Percentiles rank a stretch among this genome's conserved stretches.
Evolutionary conservation across 768 basidiomycete species (phyloP).

Genomic region (Termitomyces sp.): DNA sequence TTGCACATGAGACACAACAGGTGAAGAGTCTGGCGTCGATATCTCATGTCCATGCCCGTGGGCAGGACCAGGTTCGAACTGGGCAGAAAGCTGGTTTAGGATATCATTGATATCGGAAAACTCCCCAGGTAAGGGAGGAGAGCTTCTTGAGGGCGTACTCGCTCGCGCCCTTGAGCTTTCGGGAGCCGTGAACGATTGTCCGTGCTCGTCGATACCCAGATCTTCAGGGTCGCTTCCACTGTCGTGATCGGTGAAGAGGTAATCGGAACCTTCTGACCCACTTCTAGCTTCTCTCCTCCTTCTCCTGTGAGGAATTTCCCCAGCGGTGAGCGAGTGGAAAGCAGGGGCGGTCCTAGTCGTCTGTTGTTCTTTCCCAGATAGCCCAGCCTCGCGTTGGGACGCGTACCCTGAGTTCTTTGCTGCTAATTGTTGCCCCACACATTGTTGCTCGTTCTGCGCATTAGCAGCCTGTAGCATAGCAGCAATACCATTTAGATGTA

Average conservation of each 20-base stretch:
- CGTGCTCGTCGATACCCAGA: conserved; percentile 20
- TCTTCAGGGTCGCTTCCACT: conserved; percentile 38
- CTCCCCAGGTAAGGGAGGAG: conserved; percentile 48
- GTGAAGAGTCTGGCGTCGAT: conserved; percentile 41
- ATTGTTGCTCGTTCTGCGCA: conserved; percentile 48
- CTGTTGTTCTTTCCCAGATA: conserved; percentile 39
- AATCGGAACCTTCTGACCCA: conserved; percentile 46
- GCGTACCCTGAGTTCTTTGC: conserved; percentile 40
- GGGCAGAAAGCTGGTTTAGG: conserved; percentile 63
- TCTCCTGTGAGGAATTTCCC: conserved; percentile 29
- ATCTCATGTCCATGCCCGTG: conserved; percentile 34
- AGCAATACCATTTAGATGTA: conserved; percentile 62
- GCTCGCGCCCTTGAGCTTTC: conserved; percentile 26
- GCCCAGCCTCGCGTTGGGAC: conserved; percentile 36
- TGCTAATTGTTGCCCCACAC: conserved; percentile 35
- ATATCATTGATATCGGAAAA: conserved; percentile 76
- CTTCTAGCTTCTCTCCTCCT: conserved; percentile 31
- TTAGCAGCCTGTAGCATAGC: conserved; percentile 78
- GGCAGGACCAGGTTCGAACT: conserved; percentile 55
- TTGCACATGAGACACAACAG: conserved; percentile 36
- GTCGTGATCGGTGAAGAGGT: conserved; percentile 47
- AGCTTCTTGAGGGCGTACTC: conserved; percentile 31
- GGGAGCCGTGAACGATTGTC: conserved; percentile 23
- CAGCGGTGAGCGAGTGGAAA: conserved; percentile 72
- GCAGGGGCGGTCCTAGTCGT: conserved; percentile 69